Conservation (phyloP, 1,139 yeast genomes). For the Sugiyamaella novakii region DNA sequence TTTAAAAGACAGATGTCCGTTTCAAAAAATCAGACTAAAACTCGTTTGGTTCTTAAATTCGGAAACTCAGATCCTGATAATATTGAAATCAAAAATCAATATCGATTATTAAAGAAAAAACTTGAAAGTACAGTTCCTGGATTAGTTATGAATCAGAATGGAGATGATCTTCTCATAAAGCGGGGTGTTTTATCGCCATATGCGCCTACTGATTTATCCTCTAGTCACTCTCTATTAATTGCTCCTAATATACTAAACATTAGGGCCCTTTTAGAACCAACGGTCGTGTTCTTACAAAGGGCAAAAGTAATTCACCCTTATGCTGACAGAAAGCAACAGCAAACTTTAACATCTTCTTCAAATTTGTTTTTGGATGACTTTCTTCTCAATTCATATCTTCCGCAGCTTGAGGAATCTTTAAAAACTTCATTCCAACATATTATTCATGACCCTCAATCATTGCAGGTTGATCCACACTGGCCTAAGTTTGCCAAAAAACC, state of each 20-base stretch:
- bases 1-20: slow-evolving; percentile 15
- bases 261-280: slow-evolving; percentile 68
- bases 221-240: slow-evolving; percentile 56
- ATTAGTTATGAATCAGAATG: slow-evolving; percentile 32
- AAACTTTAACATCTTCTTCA: background rate
- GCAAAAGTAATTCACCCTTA: slow-evolving; percentile 47
- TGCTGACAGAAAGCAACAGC: slow-evolving; percentile 24
- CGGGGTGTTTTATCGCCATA: slow-evolving; percentile 17
- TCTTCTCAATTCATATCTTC: slow-evolving; percentile 64
- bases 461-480: slow-evolving; percentile 38
- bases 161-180: slow-evolving; percentile 15
- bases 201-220: slow-evolving; percentile 12
- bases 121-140: slow-evolving; percentile 44
- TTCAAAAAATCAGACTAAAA: slow-evolving; percentile 5
- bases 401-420: slow-evolving; percentile 63
- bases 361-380: slow-evolving; percentile 60
- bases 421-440: slow-evolving; percentile 44
- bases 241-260: slow-evolving; percentile 80
- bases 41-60: slow-evolving; percentile 30
- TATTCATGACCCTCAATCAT: slow-evolving; percentile 32
- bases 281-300: slow-evolving; percentile 58
- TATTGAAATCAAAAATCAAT: slow-evolving; percentile 35
- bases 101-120: slow-evolving; percentile 32
- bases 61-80: slow-evolving; percentile 33
- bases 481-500: slow-evolving; percentile 40